Conservation (phyloP, 768 basidiomycete species). For the Hemileccinum rubropunctum region DNA sequence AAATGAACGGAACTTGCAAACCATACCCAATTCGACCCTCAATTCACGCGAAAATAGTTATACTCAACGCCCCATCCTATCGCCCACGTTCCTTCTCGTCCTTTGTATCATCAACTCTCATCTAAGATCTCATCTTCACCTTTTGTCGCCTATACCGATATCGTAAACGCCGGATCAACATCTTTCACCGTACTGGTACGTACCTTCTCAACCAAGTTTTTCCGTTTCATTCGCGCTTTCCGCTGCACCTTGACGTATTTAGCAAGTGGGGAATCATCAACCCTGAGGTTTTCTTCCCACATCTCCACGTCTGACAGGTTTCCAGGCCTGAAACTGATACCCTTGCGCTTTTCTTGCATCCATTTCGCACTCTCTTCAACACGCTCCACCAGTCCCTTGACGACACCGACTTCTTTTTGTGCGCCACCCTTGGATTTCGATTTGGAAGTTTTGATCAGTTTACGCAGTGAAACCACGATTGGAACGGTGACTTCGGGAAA, state of each 20-base stretch:
- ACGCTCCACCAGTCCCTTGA: conserved; percentile 83
- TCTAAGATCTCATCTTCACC: conserved; percentile 72
- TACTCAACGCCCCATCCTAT: background rate
- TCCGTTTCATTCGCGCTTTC: conserved; percentile 76
- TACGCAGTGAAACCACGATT: conserved; percentile 65
- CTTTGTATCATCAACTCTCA: conserved; percentile 23
- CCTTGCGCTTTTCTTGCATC: conserved; percentile 69
- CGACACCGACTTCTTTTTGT: conserved; percentile 55
- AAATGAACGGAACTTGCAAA: background rate
- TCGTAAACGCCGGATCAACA: conserved; percentile 15
- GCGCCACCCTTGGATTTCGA: conserved; percentile 31
- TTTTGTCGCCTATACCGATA: conserved; percentile 54
- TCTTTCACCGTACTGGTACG: conserved; percentile 5
- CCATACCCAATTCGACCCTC: background rate
- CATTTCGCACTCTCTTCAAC: conserved; percentile 81
- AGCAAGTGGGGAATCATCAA: conserved; percentile 73
- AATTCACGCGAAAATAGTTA: background rate
- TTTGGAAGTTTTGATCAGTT: conserved; percentile 64
- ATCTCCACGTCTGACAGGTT: conserved; percentile 62
- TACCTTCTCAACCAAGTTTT: conserved; percentile 74
- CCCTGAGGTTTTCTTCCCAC: conserved; percentile 65
- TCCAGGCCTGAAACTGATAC: conserved; percentile 73
- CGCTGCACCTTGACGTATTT: conserved; percentile 79
- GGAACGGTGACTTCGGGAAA: conserved; percentile 93
- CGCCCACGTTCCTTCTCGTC: background rate